A percentile compares a stretch with the other conserved stretches of the same genome.
Evolutionary conservation across 2,329 filamentous ascomycete genomes (phyloP).

Genomic region (Kalmusia sp.): DNA sequence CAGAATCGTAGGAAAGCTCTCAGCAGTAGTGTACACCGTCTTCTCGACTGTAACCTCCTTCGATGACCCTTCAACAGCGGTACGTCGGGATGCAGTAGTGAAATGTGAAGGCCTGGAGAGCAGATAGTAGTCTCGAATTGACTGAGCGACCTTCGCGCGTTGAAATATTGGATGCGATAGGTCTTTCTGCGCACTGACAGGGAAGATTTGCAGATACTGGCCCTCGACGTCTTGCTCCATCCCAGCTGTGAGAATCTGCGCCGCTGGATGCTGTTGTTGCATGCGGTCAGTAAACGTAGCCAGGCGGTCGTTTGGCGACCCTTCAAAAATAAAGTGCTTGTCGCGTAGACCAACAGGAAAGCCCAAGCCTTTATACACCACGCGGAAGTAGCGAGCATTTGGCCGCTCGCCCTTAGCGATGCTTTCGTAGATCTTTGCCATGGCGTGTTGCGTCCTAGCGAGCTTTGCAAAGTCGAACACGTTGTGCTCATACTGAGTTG

Average conservation of each 20-base stretch:
- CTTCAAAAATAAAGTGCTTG: constrained; percentile 93
- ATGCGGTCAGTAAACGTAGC: constrained; percentile 87
- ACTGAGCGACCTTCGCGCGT: constrained; percentile 80
- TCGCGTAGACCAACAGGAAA: constrained; percentile 83
- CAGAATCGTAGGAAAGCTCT: constrained; percentile 89
- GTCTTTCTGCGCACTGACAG: constrained; percentile 83
- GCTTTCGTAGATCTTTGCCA: constrained; percentile 89
- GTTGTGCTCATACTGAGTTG: constrained; percentile 88
- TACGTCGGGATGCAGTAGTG: constrained; percentile 75
- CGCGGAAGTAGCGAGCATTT: constrained; percentile 87
- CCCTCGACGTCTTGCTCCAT: constrained; percentile 84
- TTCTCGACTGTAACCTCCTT: constrained; percentile 83
- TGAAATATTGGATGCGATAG: constrained; percentile 85
- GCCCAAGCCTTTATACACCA: constrained; percentile 86
- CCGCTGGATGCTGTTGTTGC: constrained; percentile 86
- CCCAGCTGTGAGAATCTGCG: constrained; percentile 76
- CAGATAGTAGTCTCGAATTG: constrained; percentile 85
- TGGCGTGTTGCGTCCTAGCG: constrained; percentile 85
- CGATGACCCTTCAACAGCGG: constrained; percentile 70
- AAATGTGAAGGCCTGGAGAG: constrained; percentile 80
- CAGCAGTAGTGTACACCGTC: constrained; percentile 80
- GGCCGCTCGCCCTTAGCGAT: constrained; percentile 82
- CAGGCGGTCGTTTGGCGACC: constrained; percentile 76
- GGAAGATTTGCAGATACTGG: constrained; percentile 84
- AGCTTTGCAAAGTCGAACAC: constrained; percentile 92